phyloP scores from a whole-genome alignment of 2,329 filamentous ascomycete species.

The Sporothrix luriei region DNA sequence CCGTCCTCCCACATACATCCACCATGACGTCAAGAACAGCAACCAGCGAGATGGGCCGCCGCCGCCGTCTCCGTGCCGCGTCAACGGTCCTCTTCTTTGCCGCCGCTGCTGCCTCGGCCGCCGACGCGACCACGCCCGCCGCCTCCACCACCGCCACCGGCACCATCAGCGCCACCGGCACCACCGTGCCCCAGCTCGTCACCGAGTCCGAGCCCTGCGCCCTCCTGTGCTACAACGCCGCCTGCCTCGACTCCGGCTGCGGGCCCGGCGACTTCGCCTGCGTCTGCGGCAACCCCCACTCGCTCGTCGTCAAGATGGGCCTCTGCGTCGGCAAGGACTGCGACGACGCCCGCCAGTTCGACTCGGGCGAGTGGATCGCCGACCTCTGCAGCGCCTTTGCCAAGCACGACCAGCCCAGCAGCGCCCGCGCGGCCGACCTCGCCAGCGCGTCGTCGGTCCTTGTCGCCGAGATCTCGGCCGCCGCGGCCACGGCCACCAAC shows the following conservation, averaged over 20 bases:
- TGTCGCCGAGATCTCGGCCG: conserved; percentile 31
- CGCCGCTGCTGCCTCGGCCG: background rate
- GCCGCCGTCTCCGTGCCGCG: background rate
- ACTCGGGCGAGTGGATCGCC: conserved; percentile 36
- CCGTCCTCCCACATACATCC: background rate
- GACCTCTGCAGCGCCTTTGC: conserved; percentile 33
- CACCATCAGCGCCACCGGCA: conserved; percentile 33
- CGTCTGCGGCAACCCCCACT: conserved; percentile 37
- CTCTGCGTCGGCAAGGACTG: conserved; percentile 35
- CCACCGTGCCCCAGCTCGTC: conserved; percentile 33
- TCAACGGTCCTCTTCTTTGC: conserved; percentile 17
- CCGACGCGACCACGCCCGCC: background rate
- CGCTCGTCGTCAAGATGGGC: conserved; percentile 37
- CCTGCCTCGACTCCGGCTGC: conserved; percentile 35
- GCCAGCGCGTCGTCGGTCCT: conserved; percentile 32
- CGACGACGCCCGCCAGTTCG: conserved; percentile 30
- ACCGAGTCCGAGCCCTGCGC: conserved; percentile 34
- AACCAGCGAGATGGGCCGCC: conserved; percentile 9
- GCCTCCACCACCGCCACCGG: background rate
- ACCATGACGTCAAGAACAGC: conserved; percentile 16
- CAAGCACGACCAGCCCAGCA: conserved; percentile 6
- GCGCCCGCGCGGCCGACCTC: conserved; percentile 19
- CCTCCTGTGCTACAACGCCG: conserved; percentile 35
- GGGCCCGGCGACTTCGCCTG: conserved; percentile 33
- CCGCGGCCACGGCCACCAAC: conserved; percentile 34